Evolutionary conservation across 176 grass and related monocot genomes (phyloP), one percentile per base, ranked within the genome.

Genomic region (Saccharum officinarum): DNA sequence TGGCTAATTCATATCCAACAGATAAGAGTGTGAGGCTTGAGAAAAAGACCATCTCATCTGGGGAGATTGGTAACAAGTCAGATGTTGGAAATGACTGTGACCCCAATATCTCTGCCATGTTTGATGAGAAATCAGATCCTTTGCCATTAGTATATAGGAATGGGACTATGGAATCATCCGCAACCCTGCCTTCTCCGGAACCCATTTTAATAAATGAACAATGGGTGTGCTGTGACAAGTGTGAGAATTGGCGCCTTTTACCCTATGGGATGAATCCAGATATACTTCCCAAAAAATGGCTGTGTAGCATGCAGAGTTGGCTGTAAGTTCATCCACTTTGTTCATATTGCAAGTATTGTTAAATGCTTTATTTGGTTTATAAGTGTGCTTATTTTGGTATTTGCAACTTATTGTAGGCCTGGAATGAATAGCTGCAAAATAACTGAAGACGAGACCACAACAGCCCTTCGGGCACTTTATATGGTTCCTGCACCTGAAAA

Each of bases 211-310:
- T 94, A 84, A 80, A 91, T 20, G 92, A 94, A 70, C 28, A 94
- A 67, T 92, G 92, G 92, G 92, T 94, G 45, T 83, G 74, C 41
- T 94, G 92, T 69, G 92, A 94, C 71, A 90, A 83, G 61, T 94
- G 92, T 79, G 90, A 90, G 54, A 92, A 87, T 76, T 94, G 92
- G 92, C 90, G 92, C 61, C 92, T 94, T 76, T 92, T 94, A 80
- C 92, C 92, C 33, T 88, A 90, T 85, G 85, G 90, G 49, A 86
- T 87, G 38, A 92, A 92, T 78, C 78, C 90, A 80, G 82, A 85
- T 86, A 26, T 45, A 77, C 82, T 94, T 83, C 92, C 90, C 36
- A 77, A 85, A 67, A 87, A 86, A 80, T 94, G 92, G 92, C 69
- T 69, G 47, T 94, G 92, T 75, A 92, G 71, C 55, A 83, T 88